Percentiles rank a stretch among this genome's conserved stretches.
phyloP scores from a whole-genome alignment of 768 basidiomycete genomes.

The Strobilomyces confusus region DNA sequence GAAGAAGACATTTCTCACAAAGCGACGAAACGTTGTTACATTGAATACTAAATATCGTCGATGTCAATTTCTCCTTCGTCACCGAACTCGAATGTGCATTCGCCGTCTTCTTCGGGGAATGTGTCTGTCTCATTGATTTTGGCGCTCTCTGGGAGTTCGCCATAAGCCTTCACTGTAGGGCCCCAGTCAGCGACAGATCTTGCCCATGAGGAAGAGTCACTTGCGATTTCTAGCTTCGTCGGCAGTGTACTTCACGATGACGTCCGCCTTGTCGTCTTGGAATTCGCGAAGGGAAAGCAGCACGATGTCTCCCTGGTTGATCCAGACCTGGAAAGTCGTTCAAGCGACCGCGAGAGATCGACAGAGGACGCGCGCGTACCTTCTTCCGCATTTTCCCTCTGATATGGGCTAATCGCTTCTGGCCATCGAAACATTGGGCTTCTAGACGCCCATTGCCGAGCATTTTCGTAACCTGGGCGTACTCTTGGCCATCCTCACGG shows the following conservation, averaged over 20 bases:
- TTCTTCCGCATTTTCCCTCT: conserved; percentile 99
- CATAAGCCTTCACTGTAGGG: conserved; percentile 85
- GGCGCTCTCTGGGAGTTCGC: conserved; percentile 93
- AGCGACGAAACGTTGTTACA: conserved; percentile 6
- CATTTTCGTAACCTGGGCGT: conserved; percentile 98
- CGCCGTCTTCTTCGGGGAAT: conserved; percentile 87
- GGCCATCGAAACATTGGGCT: conserved; percentile 96
- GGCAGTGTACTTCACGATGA: conserved; percentile 97
- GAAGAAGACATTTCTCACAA: conserved; percentile 12
- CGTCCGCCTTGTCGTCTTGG: conserved; percentile 99
- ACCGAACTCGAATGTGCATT: conserved; percentile 87
- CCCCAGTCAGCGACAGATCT: conserved; percentile 8
- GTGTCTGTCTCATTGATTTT: conserved; percentile 97
- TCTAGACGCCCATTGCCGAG: conserved; percentile 96
- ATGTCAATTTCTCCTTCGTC: conserved; percentile 88
- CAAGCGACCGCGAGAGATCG: not conserved
- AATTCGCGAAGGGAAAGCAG: conserved; percentile 94
- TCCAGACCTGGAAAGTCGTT: conserved; percentile 76
- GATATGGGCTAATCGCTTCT: conserved; percentile 96
- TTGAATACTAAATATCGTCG: conserved; percentile 68
- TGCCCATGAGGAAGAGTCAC: conserved; percentile 22
- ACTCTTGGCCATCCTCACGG: conserved; percentile 98
- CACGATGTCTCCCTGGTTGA: conserved; percentile 97
- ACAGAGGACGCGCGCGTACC: conserved; percentile 42
- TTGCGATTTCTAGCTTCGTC: conserved; percentile 84